Evolutionary conservation across 305 asterid genomes (phyloP).

Genomic region (Rubia balearica): DNA sequence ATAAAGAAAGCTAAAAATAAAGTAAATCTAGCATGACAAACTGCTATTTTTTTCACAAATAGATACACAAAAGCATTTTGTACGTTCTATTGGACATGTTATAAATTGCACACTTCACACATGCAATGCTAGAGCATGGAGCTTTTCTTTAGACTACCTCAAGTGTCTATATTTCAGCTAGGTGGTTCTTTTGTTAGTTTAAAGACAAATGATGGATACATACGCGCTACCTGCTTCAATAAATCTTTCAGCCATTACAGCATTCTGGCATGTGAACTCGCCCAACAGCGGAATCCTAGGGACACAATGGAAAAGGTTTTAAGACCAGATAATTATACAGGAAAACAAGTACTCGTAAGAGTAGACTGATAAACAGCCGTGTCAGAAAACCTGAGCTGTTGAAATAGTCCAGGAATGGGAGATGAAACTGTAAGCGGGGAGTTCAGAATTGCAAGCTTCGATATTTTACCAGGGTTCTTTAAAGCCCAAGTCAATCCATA

Average conservation of each 20-base stretch:
- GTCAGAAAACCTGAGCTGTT: constrained; percentile 61
- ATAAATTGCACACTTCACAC: background rate
- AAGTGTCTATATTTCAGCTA: background rate
- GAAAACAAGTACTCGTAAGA: background rate
- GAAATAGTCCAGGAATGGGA: constrained; percentile 89
- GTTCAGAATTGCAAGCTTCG: constrained; percentile 74
- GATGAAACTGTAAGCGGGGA: constrained; percentile 83
- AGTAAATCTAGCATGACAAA: background rate
- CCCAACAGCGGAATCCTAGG: constrained; percentile 86
- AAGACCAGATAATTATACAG: background rate
- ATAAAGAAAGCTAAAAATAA: background rate
- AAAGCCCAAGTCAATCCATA: constrained; percentile 95
- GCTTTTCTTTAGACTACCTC: background rate
- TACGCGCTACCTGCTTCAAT: constrained; percentile 99
- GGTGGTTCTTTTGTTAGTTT: constrained; percentile 3
- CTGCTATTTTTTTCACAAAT: background rate
- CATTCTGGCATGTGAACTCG: constrained; percentile 91
- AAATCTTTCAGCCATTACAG: constrained; percentile 92
- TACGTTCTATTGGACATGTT: background rate
- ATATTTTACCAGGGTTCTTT: constrained; percentile 63
- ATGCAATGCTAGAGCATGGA: background rate
- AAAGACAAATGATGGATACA: constrained; percentile 47
- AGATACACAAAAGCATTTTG: background rate
- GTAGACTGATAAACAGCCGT: constrained; percentile 3
- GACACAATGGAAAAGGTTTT: background rate